Conservation (phyloP, 140 eudicot species). For the Flaveria floridana region DNA sequence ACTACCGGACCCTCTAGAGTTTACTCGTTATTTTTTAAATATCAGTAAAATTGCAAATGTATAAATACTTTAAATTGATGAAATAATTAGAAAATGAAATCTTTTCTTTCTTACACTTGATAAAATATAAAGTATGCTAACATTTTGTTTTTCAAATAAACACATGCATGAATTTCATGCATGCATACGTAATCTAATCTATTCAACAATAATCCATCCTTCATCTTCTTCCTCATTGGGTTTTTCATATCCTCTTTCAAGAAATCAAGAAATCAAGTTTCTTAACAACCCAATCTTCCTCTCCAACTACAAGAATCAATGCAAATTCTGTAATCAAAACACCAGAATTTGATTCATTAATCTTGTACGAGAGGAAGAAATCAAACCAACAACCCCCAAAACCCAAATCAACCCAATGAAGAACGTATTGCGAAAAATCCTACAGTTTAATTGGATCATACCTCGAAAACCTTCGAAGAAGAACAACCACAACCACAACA, state of each 20-base stretch:
- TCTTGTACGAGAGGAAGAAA: conserved; percentile 47
- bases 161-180: conserved; percentile 14
- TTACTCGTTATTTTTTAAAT: too few relatives aligned
- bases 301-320: conserved; percentile 39
- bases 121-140: neutral
- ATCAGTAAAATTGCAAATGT: too few relatives aligned
- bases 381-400: neutral
- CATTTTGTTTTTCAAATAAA: neutral
- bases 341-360: conserved; percentile 18
- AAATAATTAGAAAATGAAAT: neutral
- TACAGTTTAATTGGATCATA: conserved; percentile 28
- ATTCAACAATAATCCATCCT: conserved; percentile 14
- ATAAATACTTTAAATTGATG: neutral
- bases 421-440: conserved; percentile 32
- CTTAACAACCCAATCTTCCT: conserved; percentile 35
- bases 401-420: conserved; percentile 21
- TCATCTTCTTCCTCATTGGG: conserved; percentile 35
- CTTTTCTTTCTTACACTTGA: neutral
- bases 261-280: conserved; percentile 31
- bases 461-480: conserved; percentile 17
- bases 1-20: too few relatives aligned
- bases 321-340: conserved; percentile 12
- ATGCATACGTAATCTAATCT: conserved; percentile 21
- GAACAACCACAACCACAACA: conserved; percentile 5
- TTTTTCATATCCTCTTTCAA: conserved; percentile 26